Evolutionary conservation across 2,329 filamentous ascomycete species (phyloP), one percentile per base, ranked within the genome.

Genomic region (Bipolaris bicolor): DNA sequence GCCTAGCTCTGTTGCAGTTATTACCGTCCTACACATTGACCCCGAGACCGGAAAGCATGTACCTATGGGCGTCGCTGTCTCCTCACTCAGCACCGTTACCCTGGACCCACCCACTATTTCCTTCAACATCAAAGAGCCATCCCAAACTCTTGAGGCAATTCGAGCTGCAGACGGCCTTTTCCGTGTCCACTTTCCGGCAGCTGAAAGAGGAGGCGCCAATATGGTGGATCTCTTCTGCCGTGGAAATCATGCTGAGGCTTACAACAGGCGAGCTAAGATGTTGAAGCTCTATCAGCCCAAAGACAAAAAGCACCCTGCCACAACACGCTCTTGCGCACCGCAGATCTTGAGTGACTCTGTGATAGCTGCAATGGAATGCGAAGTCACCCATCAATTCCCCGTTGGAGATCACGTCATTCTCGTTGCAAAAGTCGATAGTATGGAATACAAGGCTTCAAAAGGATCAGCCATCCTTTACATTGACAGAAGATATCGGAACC

Each of bases 41-140:
- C 55, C 63, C 7, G 49, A 59, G 39, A 55, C 53, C 18, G 16
- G 61, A 2, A n/a, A 51, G 29, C 49, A 53, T 36, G 60, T 68
- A 6, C 67, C 71, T 3, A 64, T 74, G 52, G 74, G 71, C 40
- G 84, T 86, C 64, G 86, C 84, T 7, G 82, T 88, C 31, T 88
- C 86, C 3, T 88, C 85, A 1, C 83, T 88, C 72, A 86, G 77
- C 58, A 85, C 84, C 3, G 83, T 88, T 13, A 82, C 84, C 0
- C 74, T 88, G 3, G 68, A 78, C 29, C 86, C 86, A 1, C 84
- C 86, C 0, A 78, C 84, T n/a, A 77, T 88, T 24, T 85, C 84
- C 1, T 88, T 88, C 79, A 88, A 88, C 60, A 79, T 88, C 54
- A 82, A 81, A 49, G 64, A 79, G 1, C 83, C 84, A 1, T 87